Percentiles rank a stretch among this genome's conserved stretches.
phyloP scores from a whole-genome alignment of 2,329 filamentous ascomycete genomes.

The Acrodontium crateriforme region DNA sequence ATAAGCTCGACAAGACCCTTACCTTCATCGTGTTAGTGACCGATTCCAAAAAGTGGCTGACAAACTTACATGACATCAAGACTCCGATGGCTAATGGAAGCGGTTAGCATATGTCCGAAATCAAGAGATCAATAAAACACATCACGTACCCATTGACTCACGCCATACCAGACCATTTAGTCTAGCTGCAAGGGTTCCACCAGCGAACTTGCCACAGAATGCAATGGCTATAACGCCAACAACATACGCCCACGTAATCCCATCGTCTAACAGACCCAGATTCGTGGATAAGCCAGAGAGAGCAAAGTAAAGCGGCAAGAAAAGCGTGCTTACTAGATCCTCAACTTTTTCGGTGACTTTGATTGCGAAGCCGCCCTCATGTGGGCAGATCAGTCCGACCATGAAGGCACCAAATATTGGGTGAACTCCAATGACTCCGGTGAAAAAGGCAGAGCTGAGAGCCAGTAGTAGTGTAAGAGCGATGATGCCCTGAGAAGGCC shows the following conservation, averaged over 20 bases:
- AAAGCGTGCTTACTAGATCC: slow-evolving; percentile 70
- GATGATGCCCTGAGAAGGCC: slow-evolving; percentile 74
- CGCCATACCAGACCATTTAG: slow-evolving; percentile 72
- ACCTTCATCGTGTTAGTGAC: too few relatives aligned
- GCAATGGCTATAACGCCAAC: slow-evolving; percentile 69
- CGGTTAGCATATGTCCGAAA: too few relatives aligned
- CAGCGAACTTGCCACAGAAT: slow-evolving; percentile 72
- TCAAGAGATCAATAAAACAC: too few relatives aligned
- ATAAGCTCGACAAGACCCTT: slow-evolving; percentile 92
- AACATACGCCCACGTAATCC: slow-evolving; percentile 81
- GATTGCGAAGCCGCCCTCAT: slow-evolving; percentile 80
- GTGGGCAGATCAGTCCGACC: slow-evolving; percentile 76
- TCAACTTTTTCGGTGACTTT: slow-evolving; percentile 90
- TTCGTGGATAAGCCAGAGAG: slow-evolving; percentile 82
- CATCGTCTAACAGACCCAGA: slow-evolving; percentile 66
- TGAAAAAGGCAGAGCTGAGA: slow-evolving; percentile 72
- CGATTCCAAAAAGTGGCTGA: too few relatives aligned
- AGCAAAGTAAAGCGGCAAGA: slow-evolving; percentile 85
- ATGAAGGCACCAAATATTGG: slow-evolving; percentile 91
- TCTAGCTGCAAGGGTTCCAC: slow-evolving; percentile 65
- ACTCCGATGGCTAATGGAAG: too few relatives aligned
- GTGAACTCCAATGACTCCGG: slow-evolving; percentile 80
- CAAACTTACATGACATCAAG: slow-evolving; percentile 92
- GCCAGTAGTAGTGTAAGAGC: slow-evolving; percentile 69
- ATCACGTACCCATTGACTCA: too few relatives aligned